A percentile compares a stretch with the other conserved stretches of the same genome.
phyloP scores from a whole-genome alignment of 495 filamentous ascomycete species.

The Letharia columbiana region DNA sequence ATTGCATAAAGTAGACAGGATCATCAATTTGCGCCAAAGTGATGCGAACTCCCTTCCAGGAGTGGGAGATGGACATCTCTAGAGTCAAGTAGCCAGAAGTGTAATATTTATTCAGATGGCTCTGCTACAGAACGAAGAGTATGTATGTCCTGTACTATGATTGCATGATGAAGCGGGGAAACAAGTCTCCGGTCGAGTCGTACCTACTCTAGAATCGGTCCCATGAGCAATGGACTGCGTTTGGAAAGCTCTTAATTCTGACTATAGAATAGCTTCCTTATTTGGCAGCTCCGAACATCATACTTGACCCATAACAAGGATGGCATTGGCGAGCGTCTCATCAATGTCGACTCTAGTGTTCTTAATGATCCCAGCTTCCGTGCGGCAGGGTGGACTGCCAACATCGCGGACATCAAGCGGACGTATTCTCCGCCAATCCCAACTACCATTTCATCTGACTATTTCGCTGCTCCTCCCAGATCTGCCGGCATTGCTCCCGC shows the following conservation, averaged over 20 bases:
- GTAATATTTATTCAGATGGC: constrained; percentile 52
- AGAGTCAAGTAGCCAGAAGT: not conserved
- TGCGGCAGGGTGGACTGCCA: constrained; percentile 82
- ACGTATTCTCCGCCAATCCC: constrained; percentile 96
- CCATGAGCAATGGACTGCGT: not conserved
- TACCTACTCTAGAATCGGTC: not conserved
- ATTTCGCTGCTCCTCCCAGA: constrained; percentile 65
- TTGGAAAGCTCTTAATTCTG: not conserved
- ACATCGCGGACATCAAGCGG: constrained; percentile 69
- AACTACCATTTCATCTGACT: constrained; percentile 79
- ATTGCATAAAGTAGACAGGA: not conserved
- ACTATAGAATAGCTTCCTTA: constrained; percentile 57
- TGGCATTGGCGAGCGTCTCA: constrained; percentile 90
- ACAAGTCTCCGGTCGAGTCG: not conserved
- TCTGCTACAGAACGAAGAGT: constrained; percentile 95
- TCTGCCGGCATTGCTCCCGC: constrained; percentile 40
- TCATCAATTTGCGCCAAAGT: not conserved
- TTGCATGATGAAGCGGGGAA: not conserved
- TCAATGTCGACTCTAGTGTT: constrained; percentile 81
- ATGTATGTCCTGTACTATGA: constrained; percentile 31
- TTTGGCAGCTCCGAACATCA: constrained; percentile 85
- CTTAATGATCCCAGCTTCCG: constrained; percentile 94
- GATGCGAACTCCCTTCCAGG: not conserved
- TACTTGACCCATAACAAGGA: constrained; percentile 88
- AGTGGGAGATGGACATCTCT: not conserved